Evolutionary conservation across 179 eudicot species (phyloP), one percentile per base, ranked within the genome.

Genomic region (Nepenthes alata): DNA sequence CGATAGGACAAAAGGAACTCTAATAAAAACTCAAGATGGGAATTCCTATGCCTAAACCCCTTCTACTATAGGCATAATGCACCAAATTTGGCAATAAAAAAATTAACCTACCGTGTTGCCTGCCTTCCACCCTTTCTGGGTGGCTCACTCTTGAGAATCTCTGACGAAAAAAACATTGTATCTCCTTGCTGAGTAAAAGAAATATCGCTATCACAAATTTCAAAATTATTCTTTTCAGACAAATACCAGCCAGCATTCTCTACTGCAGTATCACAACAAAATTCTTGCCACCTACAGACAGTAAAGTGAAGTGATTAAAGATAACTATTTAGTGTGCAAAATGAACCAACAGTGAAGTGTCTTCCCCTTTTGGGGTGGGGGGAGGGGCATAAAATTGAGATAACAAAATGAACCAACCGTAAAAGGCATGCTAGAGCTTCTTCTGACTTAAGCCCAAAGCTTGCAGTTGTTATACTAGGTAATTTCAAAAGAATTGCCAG

Each of bases 241-340:
- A 70, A 49, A 62, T 77, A 74, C 97, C 99, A 93, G 37, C 85
- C 85, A 67, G 89, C 94, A 78, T 81, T 87, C 72, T 93, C 99
- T 55, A 80, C 63, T 47, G 94, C 78, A 52, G 81, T 80, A 71
- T 93, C 99, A 72, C 74, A 83, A 74, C 84, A 81, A 66, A 80
- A 90, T 70, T 87, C 94, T 58, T 80, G 72, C 99, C 99, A 93
- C 53, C 98, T 93, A 70, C 9, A 52, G 62, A 59, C 58, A 58
- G 12, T 25, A 62, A 58, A 47, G 68, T 41, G 15, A 13, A 5
- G 39, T 7, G 37, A 48, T 11, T 48, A 64, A 8, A 39, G 53
- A 53, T 34, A 10, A 12, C 25, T 38, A 52, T 39, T 45, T 1
- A 37, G 52, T 38, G 53, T 44, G 37, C 37, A 35, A 52, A 39